Percentiles rank a stretch among this genome's conserved stretches.
phyloP scores from a whole-genome alignment of 2,329 filamentous ascomycete species.

The Pseudopithomyces maydicus region DNA sequence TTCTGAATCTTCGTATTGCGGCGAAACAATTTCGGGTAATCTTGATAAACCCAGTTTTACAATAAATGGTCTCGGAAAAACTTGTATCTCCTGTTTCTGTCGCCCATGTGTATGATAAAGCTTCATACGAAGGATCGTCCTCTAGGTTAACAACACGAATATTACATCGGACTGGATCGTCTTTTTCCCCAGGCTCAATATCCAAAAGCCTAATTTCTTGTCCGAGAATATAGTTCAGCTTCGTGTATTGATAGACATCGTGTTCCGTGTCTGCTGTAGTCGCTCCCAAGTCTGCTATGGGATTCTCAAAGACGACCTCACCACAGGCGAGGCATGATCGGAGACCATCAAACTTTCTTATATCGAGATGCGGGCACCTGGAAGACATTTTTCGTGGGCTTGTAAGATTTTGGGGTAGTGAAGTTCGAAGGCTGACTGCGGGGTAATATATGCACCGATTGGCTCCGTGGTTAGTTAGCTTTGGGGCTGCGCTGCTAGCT shows the following conservation, averaged over 20 bases:
- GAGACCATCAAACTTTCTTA: constrained; percentile 13
- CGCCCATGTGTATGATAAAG: constrained; percentile 29
- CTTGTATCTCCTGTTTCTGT: constrained; percentile 6
- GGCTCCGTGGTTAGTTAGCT: no score
- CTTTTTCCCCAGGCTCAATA: constrained; percentile 9
- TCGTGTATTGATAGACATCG: constrained; percentile 8
- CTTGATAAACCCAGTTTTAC: not conserved
- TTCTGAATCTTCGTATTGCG: constrained; percentile 10
- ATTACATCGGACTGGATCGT: constrained; percentile 13
- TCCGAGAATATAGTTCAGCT: constrained; percentile 15
- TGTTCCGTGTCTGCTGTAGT: not conserved
- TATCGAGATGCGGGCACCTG: constrained; percentile 12
- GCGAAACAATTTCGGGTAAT: constrained; percentile 16
- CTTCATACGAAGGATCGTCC: constrained; percentile 23
- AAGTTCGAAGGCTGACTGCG: no score
- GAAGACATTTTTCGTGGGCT: no score
- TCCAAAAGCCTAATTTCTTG: constrained; percentile 20
- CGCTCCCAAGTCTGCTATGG: not conserved
- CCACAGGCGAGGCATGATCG: constrained; percentile 19
- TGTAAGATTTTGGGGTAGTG: no score
- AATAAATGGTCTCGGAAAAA: constrained; percentile 3
- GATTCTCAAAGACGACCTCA: constrained; percentile 8
- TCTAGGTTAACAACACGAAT: constrained; percentile 18
- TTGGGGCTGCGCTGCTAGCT: no score
- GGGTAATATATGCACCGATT: no score